Evolutionary conservation across 345 rosid species (phyloP).

Genomic region (Brassica rapa): DNA sequence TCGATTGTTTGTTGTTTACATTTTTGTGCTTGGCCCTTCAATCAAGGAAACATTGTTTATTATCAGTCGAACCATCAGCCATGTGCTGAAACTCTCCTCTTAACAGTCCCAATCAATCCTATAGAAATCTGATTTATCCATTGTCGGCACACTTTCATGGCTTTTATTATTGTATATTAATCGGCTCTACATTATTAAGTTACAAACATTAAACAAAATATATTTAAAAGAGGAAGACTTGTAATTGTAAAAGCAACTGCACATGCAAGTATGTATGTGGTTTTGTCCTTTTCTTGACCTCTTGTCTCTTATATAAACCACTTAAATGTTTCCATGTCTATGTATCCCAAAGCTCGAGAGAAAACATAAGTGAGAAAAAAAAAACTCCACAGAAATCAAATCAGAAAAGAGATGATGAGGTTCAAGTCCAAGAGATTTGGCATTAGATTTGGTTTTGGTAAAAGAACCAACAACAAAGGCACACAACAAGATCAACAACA

Average conservation of each 20-base stretch:
- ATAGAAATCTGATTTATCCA: constrained; percentile 26
- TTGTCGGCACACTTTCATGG: constrained; percentile 34
- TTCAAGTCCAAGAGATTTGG: constrained; percentile 72
- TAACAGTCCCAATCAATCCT: constrained; percentile 22
- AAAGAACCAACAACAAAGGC: constrained; percentile 30
- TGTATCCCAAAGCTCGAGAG: constrained; percentile 18
- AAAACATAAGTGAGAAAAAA: background rate
- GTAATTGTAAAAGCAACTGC: constrained; percentile 28
- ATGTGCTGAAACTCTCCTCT: constrained; percentile 31
- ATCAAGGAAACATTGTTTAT: constrained; percentile 37
- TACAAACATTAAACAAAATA: background rate
- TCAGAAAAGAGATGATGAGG: constrained; percentile 52
- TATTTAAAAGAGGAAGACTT: constrained; percentile 11
- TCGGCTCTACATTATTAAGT: background rate
- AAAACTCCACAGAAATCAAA: background rate
- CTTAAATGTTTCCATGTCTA: constrained; percentile 7
- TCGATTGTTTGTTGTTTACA: constrained; percentile 4
- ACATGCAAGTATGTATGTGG: constrained; percentile 41
- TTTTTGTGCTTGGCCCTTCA: constrained; percentile 4
- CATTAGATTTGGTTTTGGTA: constrained; percentile 57
- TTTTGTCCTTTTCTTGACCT: constrained; percentile 29
- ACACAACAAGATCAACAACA: constrained; percentile 36
- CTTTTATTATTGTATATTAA: background rate
- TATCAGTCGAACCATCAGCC: constrained; percentile 29
- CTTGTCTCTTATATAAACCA: constrained; percentile 36